phyloP scores from a whole-genome alignment of 768 basidiomycete genomes.

The Multifurca ochricompacta region DNA sequence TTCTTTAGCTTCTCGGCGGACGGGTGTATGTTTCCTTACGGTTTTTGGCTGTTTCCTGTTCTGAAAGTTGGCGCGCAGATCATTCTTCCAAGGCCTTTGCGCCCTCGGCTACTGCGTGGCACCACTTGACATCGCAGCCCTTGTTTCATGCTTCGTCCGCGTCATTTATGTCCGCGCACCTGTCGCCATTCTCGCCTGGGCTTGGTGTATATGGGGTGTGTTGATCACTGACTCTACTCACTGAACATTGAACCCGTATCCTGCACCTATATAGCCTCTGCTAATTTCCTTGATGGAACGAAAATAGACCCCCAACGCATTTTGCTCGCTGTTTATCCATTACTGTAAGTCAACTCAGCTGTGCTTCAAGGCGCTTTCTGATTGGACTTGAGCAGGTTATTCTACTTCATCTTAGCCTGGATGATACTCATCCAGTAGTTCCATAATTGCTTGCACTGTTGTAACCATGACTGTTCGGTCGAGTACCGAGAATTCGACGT shows the following conservation, averaged over 20 bases:
- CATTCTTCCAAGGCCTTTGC: slow-evolving; percentile 94
- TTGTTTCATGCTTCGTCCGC: slow-evolving; percentile 79
- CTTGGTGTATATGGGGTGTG: slow-evolving; percentile 96
- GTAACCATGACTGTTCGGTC: neutral
- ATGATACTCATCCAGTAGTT: slow-evolving; percentile 87
- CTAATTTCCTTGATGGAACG: slow-evolving; percentile 93
- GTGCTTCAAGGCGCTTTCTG: slow-evolving; percentile 9
- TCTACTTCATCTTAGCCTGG: slow-evolving; percentile 93
- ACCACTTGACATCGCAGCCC: slow-evolving; percentile 83
- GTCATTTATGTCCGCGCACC: slow-evolving; percentile 84
- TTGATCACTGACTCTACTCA: neutral
- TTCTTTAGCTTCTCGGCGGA: slow-evolving; percentile 61
- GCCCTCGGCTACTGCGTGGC: slow-evolving; percentile 94
- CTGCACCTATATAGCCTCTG: slow-evolving; percentile 50
- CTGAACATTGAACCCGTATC: neutral
- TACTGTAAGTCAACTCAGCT: slow-evolving; percentile 53
- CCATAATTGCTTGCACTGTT: neutral
- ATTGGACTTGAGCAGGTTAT: slow-evolving; percentile 44
- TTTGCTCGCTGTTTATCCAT: slow-evolving; percentile 91
- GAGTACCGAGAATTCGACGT: neutral
- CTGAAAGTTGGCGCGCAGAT: slow-evolving; percentile 35
- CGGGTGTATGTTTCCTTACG: slow-evolving; percentile 51
- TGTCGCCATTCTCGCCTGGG: slow-evolving; percentile 80
- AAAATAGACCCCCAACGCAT: slow-evolving; percentile 88
- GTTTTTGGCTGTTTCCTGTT: neutral